Base-by-base conservation (phyloP, 164 flowering plant genomes). In the Berberis thunbergii region DNA sequence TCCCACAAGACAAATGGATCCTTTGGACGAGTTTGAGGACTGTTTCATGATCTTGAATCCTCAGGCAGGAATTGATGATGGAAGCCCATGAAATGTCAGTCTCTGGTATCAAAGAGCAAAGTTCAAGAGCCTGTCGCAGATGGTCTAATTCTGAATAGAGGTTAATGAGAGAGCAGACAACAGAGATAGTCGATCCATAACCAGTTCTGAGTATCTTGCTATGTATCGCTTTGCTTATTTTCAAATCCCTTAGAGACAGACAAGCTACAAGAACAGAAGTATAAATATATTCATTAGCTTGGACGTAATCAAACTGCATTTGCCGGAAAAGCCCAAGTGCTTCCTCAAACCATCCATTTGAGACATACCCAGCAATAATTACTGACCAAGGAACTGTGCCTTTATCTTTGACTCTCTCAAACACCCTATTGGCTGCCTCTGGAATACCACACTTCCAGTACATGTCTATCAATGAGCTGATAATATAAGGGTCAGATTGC, bases 301-400 rank as follows among this genome's bases (percentile, higher is more conserved):
- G 39, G 11, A 70, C 45, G 11, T 64, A 5, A 4, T 58, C 45
- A n/a, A 59, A 63, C 59, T 69, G 72, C 79, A 76, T 73, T 48
- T 45, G 53, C 53, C 52, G 50, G 52, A 76, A 76, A 57, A 69
- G 59, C 57, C 7, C 38, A 56, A 76, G 41, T 1, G 67, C 69
- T 65, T 67, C 67, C 49, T 57, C 39, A 48, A 61, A 69, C 67
- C 67, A 13, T 2, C 74, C 79, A 64, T 76, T 69, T 58, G 58
- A 45, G 61, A 61, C 52, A 50, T 61, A 59, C 6, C 79, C 76
- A 8, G 74, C 59, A 55, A 77, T 74, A 58, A 77, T 61, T 0
- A 74, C 77, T 13, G 75, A 72, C 80, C 78, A 77, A n/a, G 78
- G 62, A 61, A 69, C 70, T 57, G 69, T 65, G 43, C 68, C 68